Evolutionary conservation across 495 filamentous ascomycete genomes (phyloP), one percentile per base, ranked within the genome.

Genomic region (Xylaria palmicola): DNA sequence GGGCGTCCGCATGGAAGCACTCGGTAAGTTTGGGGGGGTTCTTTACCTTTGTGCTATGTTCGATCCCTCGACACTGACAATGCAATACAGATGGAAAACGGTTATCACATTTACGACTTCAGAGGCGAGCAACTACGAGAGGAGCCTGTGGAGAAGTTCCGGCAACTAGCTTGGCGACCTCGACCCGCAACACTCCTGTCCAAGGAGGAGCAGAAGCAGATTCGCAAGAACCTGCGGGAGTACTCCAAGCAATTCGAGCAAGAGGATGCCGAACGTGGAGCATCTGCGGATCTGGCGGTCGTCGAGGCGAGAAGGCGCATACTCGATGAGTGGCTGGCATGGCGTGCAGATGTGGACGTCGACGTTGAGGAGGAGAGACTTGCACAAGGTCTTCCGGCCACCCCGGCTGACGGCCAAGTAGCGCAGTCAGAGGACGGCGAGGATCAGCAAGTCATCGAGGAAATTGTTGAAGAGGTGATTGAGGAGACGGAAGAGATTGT

Each of bases 21-120:
- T 79, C 86, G 39, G 93, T 96, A 87, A 80, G 90, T 81, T 34
- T 51, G 10, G 9, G 7, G 22, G 7, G 17, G 29, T 12, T 27
- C 39, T 15, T 39, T n/a, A 27, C 27, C 8, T 32, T 9, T 30
- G 8, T 27, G 32, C 15, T 20, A 0, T 8, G 8, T 20, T 34
- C 24, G 20, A 36, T 26, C 19, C 17, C 12, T 36, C 5, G 43
- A 30, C 70, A 65, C 80, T 84, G 78, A 84, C 49, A 24, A 41
- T 37, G 30, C 6, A 52, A 26, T 32, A 37, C 65, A 98, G 92
- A 96, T 96, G 91, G 95, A 98, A 80, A 98, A 97, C 73, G 94
- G 94, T 67, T 98, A 96, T 81, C 93, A 97, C 75, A 73, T 98
- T 50, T 97, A 96, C 85, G 92, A 96, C 77, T 98, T 98, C 85